A percentile compares a stretch with the other conserved stretches of the same genome.
phyloP scores from a whole-genome alignment of 192 early-diverging fungal species.

The Anaeromyces robustus region DNA sequence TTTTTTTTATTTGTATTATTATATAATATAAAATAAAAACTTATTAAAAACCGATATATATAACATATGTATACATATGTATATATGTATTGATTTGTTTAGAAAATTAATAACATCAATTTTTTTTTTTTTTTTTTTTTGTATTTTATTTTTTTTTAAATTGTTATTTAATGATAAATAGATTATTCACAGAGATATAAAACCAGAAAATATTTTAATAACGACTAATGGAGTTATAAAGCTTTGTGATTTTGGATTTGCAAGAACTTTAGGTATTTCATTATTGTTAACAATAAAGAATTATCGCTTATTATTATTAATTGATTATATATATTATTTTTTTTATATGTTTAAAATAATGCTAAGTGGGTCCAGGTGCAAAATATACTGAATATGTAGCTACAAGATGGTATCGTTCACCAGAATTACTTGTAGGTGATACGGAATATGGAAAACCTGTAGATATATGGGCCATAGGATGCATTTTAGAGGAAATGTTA shows the following conservation, averaged over 20 bases:
- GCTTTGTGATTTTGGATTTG: conserved; percentile 51
- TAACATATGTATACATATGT: too few species aligned
- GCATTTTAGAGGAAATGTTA: conserved; percentile 45
- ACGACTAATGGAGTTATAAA: conserved; percentile 39
- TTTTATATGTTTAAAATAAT: background rate
- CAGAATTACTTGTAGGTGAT: conserved; percentile 78
- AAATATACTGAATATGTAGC: conserved; percentile 95
- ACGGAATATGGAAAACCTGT: conserved; percentile 50
- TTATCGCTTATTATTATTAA: too few species aligned
- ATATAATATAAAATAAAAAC: background rate
- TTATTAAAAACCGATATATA: too few species aligned
- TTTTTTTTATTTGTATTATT: too few species aligned
- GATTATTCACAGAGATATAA: conserved; percentile 50
- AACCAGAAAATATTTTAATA: conserved; percentile 49
- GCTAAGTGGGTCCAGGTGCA: conserved; percentile 38
- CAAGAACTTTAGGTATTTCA: conserved; percentile 28
- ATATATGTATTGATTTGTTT: too few species aligned
- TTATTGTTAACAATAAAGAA: too few species aligned
- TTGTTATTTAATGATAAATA: background rate
- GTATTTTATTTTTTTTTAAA: background rate
- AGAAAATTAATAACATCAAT: too few species aligned
- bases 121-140: too few species aligned
- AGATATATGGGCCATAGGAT: conserved; percentile 50
- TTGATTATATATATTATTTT: too few species aligned
- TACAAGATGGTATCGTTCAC: conserved; percentile 98